phyloP scores from a whole-genome alignment of 306 rosid species.

The Cicer judaicum region DNA sequence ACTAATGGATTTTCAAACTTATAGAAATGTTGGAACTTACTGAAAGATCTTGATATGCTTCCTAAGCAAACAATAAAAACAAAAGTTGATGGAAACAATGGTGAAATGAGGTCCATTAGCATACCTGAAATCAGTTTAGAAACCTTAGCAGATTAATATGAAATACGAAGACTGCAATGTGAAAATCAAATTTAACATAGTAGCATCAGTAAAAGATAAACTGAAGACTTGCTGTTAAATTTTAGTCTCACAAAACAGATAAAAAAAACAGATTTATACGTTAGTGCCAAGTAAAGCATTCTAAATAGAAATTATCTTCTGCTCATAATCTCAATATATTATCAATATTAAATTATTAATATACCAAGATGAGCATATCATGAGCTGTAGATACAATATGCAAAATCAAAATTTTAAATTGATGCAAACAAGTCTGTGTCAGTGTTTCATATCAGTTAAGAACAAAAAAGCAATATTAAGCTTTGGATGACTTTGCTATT shows the following conservation, averaged over 20 bases:
- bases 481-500: constrained; percentile 26
- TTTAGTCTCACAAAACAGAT: constrained; percentile 25
- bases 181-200: constrained; percentile 29
- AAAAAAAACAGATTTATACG: neutral
- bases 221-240: neutral
- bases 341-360: too few relatives aligned
- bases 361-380: too few relatives aligned
- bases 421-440: constrained; percentile 7
- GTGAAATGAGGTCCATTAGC: too few relatives aligned
- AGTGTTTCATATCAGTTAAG: constrained; percentile 21
- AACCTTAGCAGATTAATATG: constrained; percentile 39
- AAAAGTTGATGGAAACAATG: too few relatives aligned
- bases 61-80: too few relatives aligned
- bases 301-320: constrained; percentile 21
- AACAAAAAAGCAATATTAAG: neutral
- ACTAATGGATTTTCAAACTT: too few relatives aligned
- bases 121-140: constrained; percentile 45
- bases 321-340: constrained; percentile 9
- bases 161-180: constrained; percentile 18
- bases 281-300: constrained; percentile 27
- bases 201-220: constrained; percentile 15
- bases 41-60: too few relatives aligned
- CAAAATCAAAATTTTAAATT: neutral
- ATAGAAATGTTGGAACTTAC: too few relatives aligned
- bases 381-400: neutral